Base-by-base conservation (phyloP, 2,329 filamentous ascomycete species). In the Botryotinia globosa region DNA sequence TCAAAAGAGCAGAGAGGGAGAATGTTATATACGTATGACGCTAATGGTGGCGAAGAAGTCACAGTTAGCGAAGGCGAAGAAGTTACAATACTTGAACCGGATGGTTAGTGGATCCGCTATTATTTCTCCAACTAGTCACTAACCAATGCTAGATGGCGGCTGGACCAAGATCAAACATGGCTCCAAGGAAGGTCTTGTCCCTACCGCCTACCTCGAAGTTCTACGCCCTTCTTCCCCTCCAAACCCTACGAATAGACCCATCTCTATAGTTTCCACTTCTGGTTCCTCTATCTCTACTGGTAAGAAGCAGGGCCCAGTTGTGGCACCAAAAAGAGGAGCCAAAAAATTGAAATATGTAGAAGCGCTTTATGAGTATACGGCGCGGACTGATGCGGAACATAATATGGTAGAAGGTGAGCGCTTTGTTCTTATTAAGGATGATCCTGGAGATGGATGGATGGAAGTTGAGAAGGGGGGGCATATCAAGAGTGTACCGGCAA, bases 341-440 rank as follows among this genome's bases (percentile, higher is more conserved):
- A 98, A 97, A 88, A 97, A 97, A 81, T 86, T 98, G 51, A 93
- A 92, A 80, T 97, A 98, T 78, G 95, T 97, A 2, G 92, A 97
- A 81, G 96, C 96, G 1, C 77, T 98, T 78, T 99, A 98, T 81
- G 93, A 96, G 68, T 99, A 99, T 81, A 86, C 90, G 69, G 94
- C 95, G 29, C 91, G 94, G 78, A 94, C 90, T 76, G 93, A 97
- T 9, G 88, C 89, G 12, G 96, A 99, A 83, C 94, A 95, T 82
- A 94, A 87, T 79, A 99, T 99, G 93, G 81, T 82, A 0, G 95
- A 97, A 82, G 96, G 96, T 0, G 96, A 99, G 82, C 88, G 90
- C 69, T 97, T 99, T 79, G 94, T 99, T 56, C 85, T 99, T 45
- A 90, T 98, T 74, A 94, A 91, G 78, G 90, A 93, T 72, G 95